Conservation (phyloP, 306 rosid species). For the Cicer judaicum region DNA sequence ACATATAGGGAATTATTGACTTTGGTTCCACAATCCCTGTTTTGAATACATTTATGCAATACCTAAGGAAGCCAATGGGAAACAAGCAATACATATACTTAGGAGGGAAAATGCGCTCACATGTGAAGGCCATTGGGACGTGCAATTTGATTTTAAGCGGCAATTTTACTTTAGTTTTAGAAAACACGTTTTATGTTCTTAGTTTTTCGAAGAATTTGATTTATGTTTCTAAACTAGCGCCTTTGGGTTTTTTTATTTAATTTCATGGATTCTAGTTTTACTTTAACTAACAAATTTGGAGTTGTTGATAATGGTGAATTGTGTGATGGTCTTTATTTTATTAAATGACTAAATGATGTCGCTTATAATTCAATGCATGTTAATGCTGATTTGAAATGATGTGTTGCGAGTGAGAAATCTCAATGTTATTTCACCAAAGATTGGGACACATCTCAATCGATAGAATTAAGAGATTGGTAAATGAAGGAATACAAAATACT, state of each 20-base stretch:
- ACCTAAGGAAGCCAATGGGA: not conserved
- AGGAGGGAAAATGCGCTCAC: not conserved
- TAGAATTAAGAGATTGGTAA: not conserved
- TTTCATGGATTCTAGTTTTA: too few relatives aligned
- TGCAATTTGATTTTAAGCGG: not conserved
- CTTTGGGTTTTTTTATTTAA: too few relatives aligned
- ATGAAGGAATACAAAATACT: not conserved
- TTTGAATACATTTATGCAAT: not conserved
- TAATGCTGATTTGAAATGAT: not conserved
- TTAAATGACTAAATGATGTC: too few relatives aligned
- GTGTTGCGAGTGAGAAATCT: not conserved
- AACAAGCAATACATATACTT: not conserved
- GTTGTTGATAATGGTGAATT: too few relatives aligned
- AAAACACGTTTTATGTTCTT: not conserved
- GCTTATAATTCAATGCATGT: not conserved
- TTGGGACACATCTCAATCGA: not conserved
- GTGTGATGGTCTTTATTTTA: too few relatives aligned
- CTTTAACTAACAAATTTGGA: too few relatives aligned
- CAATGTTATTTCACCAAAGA: not conserved
- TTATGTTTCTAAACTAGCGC: too few relatives aligned
- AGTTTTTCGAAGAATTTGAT: not conserved
- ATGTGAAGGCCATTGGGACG: not conserved
- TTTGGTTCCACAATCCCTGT: not conserved
- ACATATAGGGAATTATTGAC: not conserved
- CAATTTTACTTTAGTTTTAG: not conserved